phyloP scores from a whole-genome alignment of 1,139 yeast species.

The Protomyces macrosporus region DNA sequence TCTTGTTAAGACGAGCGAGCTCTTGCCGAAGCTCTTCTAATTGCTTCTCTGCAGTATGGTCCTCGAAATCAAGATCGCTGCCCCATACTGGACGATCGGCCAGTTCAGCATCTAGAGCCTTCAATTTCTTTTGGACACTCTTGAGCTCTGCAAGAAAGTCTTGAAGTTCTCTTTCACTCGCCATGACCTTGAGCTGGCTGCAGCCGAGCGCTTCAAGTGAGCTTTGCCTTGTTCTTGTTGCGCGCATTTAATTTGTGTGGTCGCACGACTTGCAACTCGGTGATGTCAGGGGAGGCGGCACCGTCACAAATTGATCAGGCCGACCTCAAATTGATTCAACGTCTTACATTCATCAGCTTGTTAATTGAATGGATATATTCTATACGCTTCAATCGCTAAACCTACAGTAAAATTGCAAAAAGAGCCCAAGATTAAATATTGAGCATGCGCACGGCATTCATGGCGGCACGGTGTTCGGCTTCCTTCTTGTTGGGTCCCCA shows the following conservation, averaged over 20 bases:
- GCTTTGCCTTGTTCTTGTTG: too few species aligned
- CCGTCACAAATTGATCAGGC: too few species aligned
- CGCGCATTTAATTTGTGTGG: too few species aligned
- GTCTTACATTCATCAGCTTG: too few species aligned
- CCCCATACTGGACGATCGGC: background rate
- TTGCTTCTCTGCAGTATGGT: background rate
- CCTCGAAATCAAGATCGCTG: background rate
- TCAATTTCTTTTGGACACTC: background rate
- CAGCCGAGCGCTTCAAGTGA: too few species aligned
- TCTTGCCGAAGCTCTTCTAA: background rate
- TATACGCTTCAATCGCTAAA: too few species aligned
- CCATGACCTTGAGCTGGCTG: background rate
- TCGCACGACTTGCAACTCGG: too few species aligned
- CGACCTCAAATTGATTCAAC: too few species aligned
- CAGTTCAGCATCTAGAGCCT: background rate
- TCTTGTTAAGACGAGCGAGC: background rate
- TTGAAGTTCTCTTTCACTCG: background rate
- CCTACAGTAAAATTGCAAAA: too few species aligned
- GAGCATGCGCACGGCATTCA: conserved; percentile 46
- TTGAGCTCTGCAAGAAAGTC: background rate
- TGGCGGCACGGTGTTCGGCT: conserved; percentile 73
- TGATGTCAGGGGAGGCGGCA: too few species aligned
- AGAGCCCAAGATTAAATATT: background rate
- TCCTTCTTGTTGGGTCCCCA: conserved; percentile 53
- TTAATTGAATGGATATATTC: too few species aligned